Conservation (phyloP, 2,329 filamentous ascomycete genomes). For the Cladosporium austrohemisphaericum region DNA sequence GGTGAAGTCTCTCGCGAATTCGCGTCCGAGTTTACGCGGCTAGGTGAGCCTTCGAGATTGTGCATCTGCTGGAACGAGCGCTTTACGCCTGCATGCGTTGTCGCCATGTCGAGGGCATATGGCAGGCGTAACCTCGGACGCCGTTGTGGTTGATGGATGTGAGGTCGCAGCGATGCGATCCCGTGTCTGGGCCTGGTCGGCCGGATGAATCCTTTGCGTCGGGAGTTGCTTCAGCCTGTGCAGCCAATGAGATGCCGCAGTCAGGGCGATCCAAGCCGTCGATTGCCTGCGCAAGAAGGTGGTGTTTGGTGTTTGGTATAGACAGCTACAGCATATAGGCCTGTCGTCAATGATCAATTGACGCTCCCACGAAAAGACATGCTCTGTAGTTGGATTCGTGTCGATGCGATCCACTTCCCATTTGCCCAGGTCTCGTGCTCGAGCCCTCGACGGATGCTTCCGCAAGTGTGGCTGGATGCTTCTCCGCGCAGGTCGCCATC, state of each 20-base stretch:
- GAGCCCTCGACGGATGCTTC: no score
- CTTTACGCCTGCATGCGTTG: constrained; percentile 29
- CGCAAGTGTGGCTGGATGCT: constrained; percentile 3
- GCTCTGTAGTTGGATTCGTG: no score
- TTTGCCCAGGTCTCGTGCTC: no score
- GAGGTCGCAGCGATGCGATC: not conserved
- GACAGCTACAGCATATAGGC: no score
- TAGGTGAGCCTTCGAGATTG: constrained; percentile 17
- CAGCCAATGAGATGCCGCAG: constrained; percentile 9
- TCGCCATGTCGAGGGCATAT: constrained; percentile 21
- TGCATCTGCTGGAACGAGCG: constrained; percentile 29
- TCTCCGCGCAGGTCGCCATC: constrained; percentile 8
- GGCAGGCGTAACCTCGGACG: not conserved
- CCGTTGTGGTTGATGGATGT: constrained; percentile 1
- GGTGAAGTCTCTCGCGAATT: constrained; percentile 18
- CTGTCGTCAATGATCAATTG: no score
- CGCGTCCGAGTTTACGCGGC: not conserved
- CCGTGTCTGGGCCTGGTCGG: constrained; percentile 1
- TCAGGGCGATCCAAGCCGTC: no score
- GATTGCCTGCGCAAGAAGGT: no score
- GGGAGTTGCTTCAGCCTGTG: constrained; percentile 11
- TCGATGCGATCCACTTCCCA: no score
- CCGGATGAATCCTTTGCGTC: constrained; percentile 14
- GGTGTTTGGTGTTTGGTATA: no score
- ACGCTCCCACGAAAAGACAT: no score